These are phyloP conservation scores for Colletotrichum cereale DNA, from an alignment of 2,329 filamentous ascomycete genomes.

Conservation along the genomic window DNA sequence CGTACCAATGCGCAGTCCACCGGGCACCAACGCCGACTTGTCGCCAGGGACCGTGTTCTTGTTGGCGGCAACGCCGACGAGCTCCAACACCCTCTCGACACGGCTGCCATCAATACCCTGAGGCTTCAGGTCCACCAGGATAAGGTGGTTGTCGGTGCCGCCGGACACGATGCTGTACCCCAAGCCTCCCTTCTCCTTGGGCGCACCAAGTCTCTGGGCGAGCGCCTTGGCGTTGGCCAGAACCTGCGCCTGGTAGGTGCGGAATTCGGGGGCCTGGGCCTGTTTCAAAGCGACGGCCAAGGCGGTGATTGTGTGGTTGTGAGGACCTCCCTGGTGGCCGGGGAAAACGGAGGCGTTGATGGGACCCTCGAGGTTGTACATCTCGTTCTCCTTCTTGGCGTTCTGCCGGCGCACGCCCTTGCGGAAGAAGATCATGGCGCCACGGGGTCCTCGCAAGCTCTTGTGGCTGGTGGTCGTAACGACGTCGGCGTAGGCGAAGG, in stretches of 20 bases:
- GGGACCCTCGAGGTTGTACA: constrained; percentile 91
- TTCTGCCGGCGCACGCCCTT: constrained; percentile 88
- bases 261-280: constrained; percentile 89
- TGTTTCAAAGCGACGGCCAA: constrained; percentile 95
- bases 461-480: constrained; percentile 99
- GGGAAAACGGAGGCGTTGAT: constrained; percentile 99
- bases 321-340: constrained; percentile 96
- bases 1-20: constrained; percentile 92
- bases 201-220: constrained; percentile 73
- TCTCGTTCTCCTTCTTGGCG: constrained; percentile 85
- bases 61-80: constrained; percentile 96
- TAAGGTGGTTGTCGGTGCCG: constrained; percentile 97
- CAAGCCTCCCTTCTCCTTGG: constrained; percentile 80
- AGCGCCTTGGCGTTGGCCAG: constrained; percentile 92
- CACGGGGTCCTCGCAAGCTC: constrained; percentile 92
- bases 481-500: constrained; percentile 90
- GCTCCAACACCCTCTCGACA: constrained; percentile 89
- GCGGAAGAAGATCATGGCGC: constrained; percentile 98
- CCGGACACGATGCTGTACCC: constrained; percentile 92
- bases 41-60: constrained; percentile 99
- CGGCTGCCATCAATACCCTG: constrained; percentile 89
- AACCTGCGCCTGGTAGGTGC: constrained; percentile 90
- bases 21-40: constrained; percentile 91
- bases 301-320: constrained; percentile 99
- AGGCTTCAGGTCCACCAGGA: constrained; percentile 91